A percentile compares a stretch with the other conserved stretches of the same genome.
These are phyloP conservation scores for Acacia acuminata DNA, from an alignment of 306 rosid genomes.

Conservation along the genomic window DNA sequence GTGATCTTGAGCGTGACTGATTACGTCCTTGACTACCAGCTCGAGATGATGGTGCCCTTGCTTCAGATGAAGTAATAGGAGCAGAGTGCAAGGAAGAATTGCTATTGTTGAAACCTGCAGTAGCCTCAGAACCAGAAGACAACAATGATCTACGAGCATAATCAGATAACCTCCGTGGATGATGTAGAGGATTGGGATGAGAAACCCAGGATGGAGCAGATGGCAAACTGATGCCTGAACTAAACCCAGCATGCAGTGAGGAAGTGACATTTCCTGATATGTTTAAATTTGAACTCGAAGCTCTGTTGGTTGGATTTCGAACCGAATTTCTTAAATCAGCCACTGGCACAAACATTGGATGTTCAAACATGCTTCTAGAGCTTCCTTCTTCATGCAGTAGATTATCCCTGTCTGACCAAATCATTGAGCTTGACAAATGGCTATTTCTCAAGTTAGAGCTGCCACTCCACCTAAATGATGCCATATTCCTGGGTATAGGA, in stretches of 20 bases:
- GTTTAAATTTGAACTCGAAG: slow-evolving; percentile 44
- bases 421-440: slow-evolving; percentile 50
- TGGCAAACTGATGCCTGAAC: slow-evolving; percentile 57
- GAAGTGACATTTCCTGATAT: slow-evolving; percentile 73
- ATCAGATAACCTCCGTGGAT: slow-evolving; percentile 79
- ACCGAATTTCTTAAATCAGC: slow-evolving; percentile 61
- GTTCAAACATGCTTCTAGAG: slow-evolving; percentile 64
- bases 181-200: slow-evolving; percentile 69
- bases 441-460: slow-evolving; percentile 68
- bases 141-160: slow-evolving; percentile 74
- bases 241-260: slow-evolving; percentile 54
- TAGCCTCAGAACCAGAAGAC: slow-evolving; percentile 67
- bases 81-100: slow-evolving; percentile 56
- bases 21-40: slow-evolving; percentile 4
- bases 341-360: slow-evolving; percentile 67
- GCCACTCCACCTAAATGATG: slow-evolving; percentile 67
- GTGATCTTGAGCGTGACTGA: slow-evolving; percentile 52
- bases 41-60: slow-evolving; percentile 56
- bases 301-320: slow-evolving; percentile 56
- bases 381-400: slow-evolving; percentile 50
- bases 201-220: slow-evolving; percentile 68
- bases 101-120: slow-evolving; percentile 57
- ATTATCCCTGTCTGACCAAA: slow-evolving; percentile 53
- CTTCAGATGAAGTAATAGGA: slow-evolving; percentile 58
- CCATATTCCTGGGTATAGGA: slow-evolving; percentile 62